phyloP scores from a whole-genome alignment of 208 protist species.

The Acanthamoeba quina region DNA sequence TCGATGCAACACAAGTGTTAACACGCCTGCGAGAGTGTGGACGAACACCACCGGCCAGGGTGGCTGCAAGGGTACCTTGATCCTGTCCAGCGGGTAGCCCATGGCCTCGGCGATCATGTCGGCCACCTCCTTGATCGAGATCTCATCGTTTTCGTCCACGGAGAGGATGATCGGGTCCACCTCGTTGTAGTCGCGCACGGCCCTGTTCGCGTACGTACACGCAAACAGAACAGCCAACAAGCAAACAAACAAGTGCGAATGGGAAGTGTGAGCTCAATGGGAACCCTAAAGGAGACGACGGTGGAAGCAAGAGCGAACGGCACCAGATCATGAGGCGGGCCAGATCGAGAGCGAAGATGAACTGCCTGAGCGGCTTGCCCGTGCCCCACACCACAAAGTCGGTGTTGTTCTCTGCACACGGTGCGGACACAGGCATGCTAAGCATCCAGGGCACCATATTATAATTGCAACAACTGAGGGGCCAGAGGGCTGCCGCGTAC shows the following conservation, averaged over 20 bases:
- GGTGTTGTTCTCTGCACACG: constrained; percentile 81
- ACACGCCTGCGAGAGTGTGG: too few species aligned
- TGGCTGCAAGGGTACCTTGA: constrained; percentile 81
- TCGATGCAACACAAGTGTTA: neutral
- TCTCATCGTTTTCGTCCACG: constrained; percentile 93
- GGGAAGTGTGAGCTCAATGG: too few species aligned
- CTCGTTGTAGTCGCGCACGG: constrained; percentile 89
- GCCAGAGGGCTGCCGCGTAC: constrained; percentile 1
- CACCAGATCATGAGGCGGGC: constrained; percentile 91
- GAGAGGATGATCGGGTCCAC: constrained; percentile 94
- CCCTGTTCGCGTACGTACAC: neutral
- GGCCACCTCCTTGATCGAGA: constrained; percentile 93
- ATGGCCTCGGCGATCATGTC: constrained; percentile 91
- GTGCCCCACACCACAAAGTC: constrained; percentile 92
- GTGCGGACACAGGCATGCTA: too few species aligned
- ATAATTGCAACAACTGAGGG: neutral
- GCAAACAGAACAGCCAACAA: too few species aligned
- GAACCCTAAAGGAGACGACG: neutral
- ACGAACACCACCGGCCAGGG: too few species aligned
- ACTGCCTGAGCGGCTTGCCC: constrained; percentile 95
- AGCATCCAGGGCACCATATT: too few species aligned
- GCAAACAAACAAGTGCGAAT: too few species aligned
- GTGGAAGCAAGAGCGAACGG: neutral
- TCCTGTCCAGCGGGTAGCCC: constrained; percentile 88
- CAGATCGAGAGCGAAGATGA: constrained; percentile 94